A percentile compares a stretch with the other conserved stretches of the same genome.
phyloP scores from a whole-genome alignment of 768 basidiomycete genomes.

The Kwoniella europaea region DNA sequence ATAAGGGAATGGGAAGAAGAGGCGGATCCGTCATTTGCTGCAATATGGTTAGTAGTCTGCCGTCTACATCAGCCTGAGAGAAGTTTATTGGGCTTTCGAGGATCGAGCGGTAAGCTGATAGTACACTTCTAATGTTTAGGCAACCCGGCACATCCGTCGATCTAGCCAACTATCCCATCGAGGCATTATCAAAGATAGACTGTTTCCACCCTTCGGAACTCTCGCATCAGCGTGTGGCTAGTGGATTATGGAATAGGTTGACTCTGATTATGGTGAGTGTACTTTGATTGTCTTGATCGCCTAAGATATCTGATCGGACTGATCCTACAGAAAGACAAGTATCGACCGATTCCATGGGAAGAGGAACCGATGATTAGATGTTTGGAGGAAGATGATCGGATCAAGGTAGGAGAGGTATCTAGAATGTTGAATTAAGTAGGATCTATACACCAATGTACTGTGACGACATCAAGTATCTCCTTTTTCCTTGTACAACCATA shows the following conservation, averaged over 20 bases:
- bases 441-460: too few species aligned
- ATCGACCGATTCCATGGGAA: conserved; percentile 44
- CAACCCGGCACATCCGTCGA: conserved; percentile 48
- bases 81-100: neutral
- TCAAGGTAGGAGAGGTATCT: conserved; percentile 16
- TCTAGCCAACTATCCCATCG: conserved; percentile 46
- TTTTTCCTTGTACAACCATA: too few species aligned
- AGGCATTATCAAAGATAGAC: conserved; percentile 46
- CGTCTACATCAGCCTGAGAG: neutral
- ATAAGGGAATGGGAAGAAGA: conserved; percentile 42
- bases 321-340: conserved; percentile 33
- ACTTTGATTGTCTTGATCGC: neutral
- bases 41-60: conserved; percentile 35
- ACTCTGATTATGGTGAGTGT: conserved; percentile 37
- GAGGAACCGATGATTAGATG: conserved; percentile 45
- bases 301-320: neutral
- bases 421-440: neutral
- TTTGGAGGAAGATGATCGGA: conserved; percentile 45
- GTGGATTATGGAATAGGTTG: conserved; percentile 55
- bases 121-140: conserved; percentile 14
- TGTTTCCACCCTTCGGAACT: conserved; percentile 53
- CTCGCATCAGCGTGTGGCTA: conserved; percentile 48
- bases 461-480: too few species aligned
- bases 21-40: conserved; percentile 33
- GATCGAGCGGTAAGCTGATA: neutral